Base-by-base conservation (phyloP, 2,329 filamentous ascomycete genomes). In the Beauveria bassiana region DNA sequence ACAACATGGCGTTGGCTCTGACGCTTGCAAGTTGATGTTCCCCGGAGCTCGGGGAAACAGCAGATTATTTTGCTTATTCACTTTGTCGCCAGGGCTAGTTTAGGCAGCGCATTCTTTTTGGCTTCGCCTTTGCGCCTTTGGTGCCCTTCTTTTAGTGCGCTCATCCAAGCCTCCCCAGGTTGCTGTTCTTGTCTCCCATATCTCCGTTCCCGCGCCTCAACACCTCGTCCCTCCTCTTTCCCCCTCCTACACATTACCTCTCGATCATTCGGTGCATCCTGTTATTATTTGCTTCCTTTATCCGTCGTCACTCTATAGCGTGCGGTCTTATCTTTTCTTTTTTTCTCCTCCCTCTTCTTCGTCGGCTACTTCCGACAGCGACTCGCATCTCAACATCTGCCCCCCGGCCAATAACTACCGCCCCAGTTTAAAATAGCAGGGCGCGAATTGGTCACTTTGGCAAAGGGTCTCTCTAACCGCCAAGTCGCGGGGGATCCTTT, bases 201-300 rank as follows among this genome's bases (percentile, higher is more conserved):
- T 49, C 59, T 61, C 59, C 59, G 52, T 50, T 56, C 50, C 58
- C 51, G 45, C 58, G 24, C 60, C 34, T 62, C 61, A 62, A 62
- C 61, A 62, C 49, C 61, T 53, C 61, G 53, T 52, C 52, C 49
- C 20, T 7, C 38, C 18, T 50, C 34, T 38, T 12, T 18, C 49
- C 28, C 55, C 47, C 34, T 61, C 51, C 46, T 40, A 38, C 50
- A 52, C 16, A 12, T 9, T 10, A 20, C 12, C 40, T n/a, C 28
- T 28, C 43, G 24, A 45, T n/a, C 7, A 31, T 38, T 56, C 38
- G 14, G 9, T 43, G n/a, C 40, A 16, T 60, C 40, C 52, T 58
- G 31, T 16, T 26, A 24, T 34, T 20, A 3, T 54, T 49, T 26
- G 5, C 4, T 28, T 49, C 5, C 42, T 46, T 42, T 45, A 5